Conservation (phyloP, 805 yeast species). For the Candida boidinii region DNA sequence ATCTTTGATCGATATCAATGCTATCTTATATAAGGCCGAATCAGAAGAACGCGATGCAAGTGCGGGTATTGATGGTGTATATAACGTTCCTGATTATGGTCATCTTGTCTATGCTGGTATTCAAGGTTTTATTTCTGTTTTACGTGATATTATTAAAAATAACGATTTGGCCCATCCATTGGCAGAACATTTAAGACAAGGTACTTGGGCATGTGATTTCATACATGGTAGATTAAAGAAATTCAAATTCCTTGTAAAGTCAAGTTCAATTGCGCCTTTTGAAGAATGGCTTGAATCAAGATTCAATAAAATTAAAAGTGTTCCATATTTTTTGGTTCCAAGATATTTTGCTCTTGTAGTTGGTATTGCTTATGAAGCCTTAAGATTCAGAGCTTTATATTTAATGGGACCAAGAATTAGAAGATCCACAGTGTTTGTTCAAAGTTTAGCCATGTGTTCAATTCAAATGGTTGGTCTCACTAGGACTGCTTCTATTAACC, state of each 20-base stretch:
- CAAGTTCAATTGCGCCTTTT: conserved; percentile 44
- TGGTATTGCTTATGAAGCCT: conserved; percentile 78
- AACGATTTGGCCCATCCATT: conserved; percentile 83
- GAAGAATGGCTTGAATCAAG: conserved; percentile 64
- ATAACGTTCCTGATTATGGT: conserved; percentile 69
- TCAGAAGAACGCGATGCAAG: conserved; percentile 82
- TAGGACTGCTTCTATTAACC: conserved; percentile 67
- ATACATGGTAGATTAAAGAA: conserved; percentile 52
- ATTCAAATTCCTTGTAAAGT: conserved; percentile 29
- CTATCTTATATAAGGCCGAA: conserved; percentile 68
- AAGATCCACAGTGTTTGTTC: conserved; percentile 63
- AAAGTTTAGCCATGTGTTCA: conserved; percentile 70
- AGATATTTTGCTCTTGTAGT: conserved; percentile 79
- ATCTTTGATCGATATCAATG: conserved; percentile 62
- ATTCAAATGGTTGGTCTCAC: conserved; percentile 78
- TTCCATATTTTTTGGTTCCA: conserved; percentile 79
- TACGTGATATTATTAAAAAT: conserved; percentile 49
- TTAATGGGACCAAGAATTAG: conserved; percentile 47
- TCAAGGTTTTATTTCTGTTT: conserved; percentile 81
- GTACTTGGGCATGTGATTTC: conserved; percentile 86
- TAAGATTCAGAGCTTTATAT: conserved; percentile 57
- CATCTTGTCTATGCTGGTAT: conserved; percentile 78
- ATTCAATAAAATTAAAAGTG: conserved; percentile 48
- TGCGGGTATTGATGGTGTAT: conserved; percentile 63
- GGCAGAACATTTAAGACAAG: conserved; percentile 71